phyloP scores from a whole-genome alignment of 768 basidiomycete species.

The Mycena haematopus region DNA sequence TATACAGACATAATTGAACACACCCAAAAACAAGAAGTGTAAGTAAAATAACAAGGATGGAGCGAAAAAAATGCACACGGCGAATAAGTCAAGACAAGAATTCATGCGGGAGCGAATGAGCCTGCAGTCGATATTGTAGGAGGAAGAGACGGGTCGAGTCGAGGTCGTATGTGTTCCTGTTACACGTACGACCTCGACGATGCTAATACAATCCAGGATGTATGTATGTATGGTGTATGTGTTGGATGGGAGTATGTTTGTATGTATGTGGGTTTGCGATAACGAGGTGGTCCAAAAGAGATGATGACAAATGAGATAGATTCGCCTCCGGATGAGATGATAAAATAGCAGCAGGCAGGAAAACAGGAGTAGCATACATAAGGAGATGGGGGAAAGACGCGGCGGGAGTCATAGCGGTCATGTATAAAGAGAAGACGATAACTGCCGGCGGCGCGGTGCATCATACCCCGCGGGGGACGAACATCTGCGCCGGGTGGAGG shows the following conservation, averaged over 20 bases:
- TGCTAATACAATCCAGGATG: slow-evolving; percentile 24
- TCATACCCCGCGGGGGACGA: slow-evolving; percentile 19
- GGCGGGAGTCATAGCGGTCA: slow-evolving; percentile 23
- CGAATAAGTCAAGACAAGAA: slow-evolving; percentile 5
- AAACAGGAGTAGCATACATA: not conserved
- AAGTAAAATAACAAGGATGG: slow-evolving; percentile 11
- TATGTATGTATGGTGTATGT: not conserved
- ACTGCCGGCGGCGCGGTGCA: not conserved
- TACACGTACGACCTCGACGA: not conserved
- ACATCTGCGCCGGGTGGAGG: slow-evolving; percentile 18
- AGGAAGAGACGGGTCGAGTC: not conserved
- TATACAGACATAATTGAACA: not conserved
- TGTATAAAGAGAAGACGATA: not conserved
- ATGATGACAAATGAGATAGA: slow-evolving; percentile 2
- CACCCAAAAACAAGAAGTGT: slow-evolving; percentile 3
- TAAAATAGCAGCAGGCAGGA: slow-evolving; percentile 16
- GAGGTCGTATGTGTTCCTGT: not conserved
- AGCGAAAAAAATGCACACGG: not conserved
- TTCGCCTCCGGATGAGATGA: slow-evolving; percentile 15
- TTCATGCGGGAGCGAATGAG: slow-evolving; percentile 1
- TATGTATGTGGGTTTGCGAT: not conserved
- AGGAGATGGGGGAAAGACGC: not conserved
- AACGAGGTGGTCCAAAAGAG: slow-evolving; percentile 8
- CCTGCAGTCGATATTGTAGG: slow-evolving; percentile 8
- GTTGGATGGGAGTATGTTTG: not conserved